These are phyloP conservation scores for Colletotrichum sp. DNA, from an alignment of 2,329 filamentous ascomycete genomes.

Conservation along the genomic window DNA sequence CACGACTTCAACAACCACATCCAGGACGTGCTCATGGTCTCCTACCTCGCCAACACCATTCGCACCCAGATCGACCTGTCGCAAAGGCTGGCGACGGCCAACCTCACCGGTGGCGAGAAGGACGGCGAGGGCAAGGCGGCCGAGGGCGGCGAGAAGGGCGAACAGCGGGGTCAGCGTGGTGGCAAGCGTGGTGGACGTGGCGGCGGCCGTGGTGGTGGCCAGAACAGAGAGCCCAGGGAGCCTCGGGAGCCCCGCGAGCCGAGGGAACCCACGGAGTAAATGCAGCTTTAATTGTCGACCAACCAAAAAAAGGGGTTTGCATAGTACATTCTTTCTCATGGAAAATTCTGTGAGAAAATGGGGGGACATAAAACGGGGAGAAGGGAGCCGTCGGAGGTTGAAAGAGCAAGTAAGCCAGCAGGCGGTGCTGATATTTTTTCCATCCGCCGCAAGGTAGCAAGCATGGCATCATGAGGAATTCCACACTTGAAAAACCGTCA, in stretches of 20 bases:
- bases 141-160: constrained; percentile 47
- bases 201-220: constrained; percentile 57
- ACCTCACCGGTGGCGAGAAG: constrained; percentile 58
- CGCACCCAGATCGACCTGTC: constrained; percentile 98
- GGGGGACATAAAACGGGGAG: background rate
- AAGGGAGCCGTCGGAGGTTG: background rate
- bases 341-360: background rate
- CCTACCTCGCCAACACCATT: constrained; percentile 98
- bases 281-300: constrained; percentile 13
- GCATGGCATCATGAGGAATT: constrained; percentile 22
- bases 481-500: constrained; percentile 23
- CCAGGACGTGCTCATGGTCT: constrained; percentile 97
- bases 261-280: constrained; percentile 42
- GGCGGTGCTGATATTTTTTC: constrained; percentile 8
- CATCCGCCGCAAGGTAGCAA: constrained; percentile 16
- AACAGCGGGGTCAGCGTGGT: constrained; percentile 49
- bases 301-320: background rate
- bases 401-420: constrained; percentile 8
- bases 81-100: constrained; percentile 87
- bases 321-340: background rate
- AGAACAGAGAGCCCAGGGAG: constrained; percentile 42
- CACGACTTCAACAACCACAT: constrained; percentile 99
- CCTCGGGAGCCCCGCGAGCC: constrained; percentile 50
- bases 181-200: constrained; percentile 58
- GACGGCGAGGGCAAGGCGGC: constrained; percentile 51